Base-by-base conservation (phyloP, 108 stramenopile genomes). In the Discostella pseudostelligera region DNA sequence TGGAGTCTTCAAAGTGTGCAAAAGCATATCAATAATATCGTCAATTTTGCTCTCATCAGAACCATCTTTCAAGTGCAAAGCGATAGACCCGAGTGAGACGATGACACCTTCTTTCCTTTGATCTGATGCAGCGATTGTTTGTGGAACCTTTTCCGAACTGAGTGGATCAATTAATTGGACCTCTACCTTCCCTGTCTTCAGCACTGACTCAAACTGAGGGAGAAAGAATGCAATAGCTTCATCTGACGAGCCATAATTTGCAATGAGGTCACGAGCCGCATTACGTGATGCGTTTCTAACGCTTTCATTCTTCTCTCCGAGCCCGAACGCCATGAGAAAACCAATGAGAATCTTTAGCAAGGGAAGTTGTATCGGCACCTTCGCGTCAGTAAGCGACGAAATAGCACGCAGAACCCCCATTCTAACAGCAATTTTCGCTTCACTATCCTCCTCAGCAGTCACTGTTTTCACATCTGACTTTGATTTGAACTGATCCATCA, bases 21-120 rank as follows among this genome's bases (percentile, higher is more conserved):
- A 39, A 5, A 95, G 84, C 91, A 95, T 92, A 43, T 89, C 86
- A 49, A 92, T 72, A 16, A 90, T 92, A 16, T 55, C 72, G 56
- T 88, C 86, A 58, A 92, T 89, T 59, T 95, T 92, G 11, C 68
- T 59, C 16, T 62, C 89, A 58, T 88, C 87, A 16, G 85, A 83
- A 21, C 85, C 82, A 20, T 85, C 87, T 43, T 85, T 87, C 36
- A 95, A 70, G 64, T 95, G 89, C 55, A 92, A 59, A 20, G 94
- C 90, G 56, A 89, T 87, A 13, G 91, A 90, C 44, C 94, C 94
- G 19, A 95, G 68, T 6, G 87, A 88, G 8, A 95, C 84, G 17
- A 95, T 90, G 51, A 87, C 88, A 35, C 94, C 94, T 78, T 92
- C 94, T 63, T 95, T 95, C 57, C 94, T 74, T 1, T 78, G 79